These are phyloP conservation scores for Elsinoe ampelina DNA, from an alignment of 2,329 filamentous ascomycete species.

Conservation along the genomic window DNA sequence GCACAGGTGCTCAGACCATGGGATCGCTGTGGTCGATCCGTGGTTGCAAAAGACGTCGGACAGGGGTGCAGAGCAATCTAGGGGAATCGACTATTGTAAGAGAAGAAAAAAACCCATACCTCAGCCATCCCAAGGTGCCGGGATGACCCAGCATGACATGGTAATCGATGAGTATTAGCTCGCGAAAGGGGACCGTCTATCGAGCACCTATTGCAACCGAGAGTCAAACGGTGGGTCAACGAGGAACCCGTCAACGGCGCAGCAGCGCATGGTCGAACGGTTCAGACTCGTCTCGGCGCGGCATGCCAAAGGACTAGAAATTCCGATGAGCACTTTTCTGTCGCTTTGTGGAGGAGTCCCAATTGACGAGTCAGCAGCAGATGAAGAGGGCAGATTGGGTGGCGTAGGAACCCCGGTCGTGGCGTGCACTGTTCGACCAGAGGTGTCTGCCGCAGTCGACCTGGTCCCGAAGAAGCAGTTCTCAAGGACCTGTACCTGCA, in stretches of 20 bases:
- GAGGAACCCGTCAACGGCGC: constrained; percentile 5
- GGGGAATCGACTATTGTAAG: constrained; percentile 5
- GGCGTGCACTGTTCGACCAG: background rate
- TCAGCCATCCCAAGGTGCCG: background rate
- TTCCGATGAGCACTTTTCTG: background rate
- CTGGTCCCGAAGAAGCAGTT: background rate
- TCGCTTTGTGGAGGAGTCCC: too few species aligned
- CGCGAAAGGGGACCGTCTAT: background rate
- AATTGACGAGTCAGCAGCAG: background rate
- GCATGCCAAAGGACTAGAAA: background rate
- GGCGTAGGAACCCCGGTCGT: background rate
- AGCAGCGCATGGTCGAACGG: constrained; percentile 3
- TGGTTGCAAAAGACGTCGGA: background rate
- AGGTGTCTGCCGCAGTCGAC: background rate
- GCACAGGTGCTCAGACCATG: constrained; percentile 3
- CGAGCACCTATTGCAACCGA: background rate
- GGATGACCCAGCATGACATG: constrained; percentile 1
- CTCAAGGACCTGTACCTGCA: background rate
- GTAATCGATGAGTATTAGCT: background rate
- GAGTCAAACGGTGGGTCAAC: background rate
- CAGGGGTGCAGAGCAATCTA: background rate
- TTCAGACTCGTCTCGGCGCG: background rate
- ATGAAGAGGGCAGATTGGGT: background rate
- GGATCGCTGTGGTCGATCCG: constrained; percentile 2
- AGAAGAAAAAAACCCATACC: background rate